Evolutionary conservation across 306 rosid genomes (phyloP).

Genomic region (Acacia acuminata): DNA sequence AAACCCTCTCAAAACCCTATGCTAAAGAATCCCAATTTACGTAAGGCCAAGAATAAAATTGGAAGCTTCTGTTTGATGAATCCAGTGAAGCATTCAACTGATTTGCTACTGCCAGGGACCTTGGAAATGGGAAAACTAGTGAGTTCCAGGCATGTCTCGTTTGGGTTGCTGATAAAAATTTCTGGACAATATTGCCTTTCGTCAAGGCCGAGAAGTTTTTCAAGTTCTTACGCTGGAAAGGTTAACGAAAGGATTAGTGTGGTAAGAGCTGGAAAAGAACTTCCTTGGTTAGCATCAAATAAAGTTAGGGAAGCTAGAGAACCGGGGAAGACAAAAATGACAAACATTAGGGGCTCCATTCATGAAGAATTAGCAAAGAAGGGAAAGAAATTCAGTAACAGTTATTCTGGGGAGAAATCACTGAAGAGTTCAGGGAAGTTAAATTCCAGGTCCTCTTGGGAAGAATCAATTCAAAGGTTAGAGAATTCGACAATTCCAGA

Average conservation of each 20-base stretch:
- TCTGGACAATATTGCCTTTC: slow-evolving; percentile 35
- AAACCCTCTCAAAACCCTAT: slow-evolving; percentile 49
- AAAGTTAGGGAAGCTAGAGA: slow-evolving; percentile 34
- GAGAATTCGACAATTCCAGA: slow-evolving; percentile 42
- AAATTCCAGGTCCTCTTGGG: slow-evolving; percentile 53
- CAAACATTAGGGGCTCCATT: slow-evolving; percentile 36
- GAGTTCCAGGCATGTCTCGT: slow-evolving; percentile 19
- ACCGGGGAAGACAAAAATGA: slow-evolving; percentile 18
- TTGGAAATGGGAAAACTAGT: slow-evolving; percentile 26
- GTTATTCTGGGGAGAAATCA: slow-evolving; percentile 46
- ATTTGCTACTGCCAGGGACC: background rate
- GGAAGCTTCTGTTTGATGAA: slow-evolving; percentile 28
- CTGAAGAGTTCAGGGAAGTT: slow-evolving; percentile 40
- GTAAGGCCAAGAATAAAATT: slow-evolving; percentile 22
- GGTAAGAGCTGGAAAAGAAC: slow-evolving; percentile 36
- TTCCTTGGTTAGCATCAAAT: slow-evolving; percentile 71
- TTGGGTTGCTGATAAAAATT: slow-evolving; percentile 39
- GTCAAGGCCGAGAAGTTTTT: slow-evolving; percentile 42
- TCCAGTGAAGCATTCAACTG: slow-evolving; percentile 23
- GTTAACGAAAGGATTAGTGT: slow-evolving; percentile 25
- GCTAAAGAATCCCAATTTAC: background rate
- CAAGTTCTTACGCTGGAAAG: slow-evolving; percentile 35
- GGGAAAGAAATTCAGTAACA: slow-evolving; percentile 21
- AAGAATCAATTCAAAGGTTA: slow-evolving; percentile 46
- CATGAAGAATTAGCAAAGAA: slow-evolving; percentile 39